These are phyloP conservation scores for Rehmannia glutinosa DNA, from an alignment of 257 asterid species.

Conservation along the genomic window DNA sequence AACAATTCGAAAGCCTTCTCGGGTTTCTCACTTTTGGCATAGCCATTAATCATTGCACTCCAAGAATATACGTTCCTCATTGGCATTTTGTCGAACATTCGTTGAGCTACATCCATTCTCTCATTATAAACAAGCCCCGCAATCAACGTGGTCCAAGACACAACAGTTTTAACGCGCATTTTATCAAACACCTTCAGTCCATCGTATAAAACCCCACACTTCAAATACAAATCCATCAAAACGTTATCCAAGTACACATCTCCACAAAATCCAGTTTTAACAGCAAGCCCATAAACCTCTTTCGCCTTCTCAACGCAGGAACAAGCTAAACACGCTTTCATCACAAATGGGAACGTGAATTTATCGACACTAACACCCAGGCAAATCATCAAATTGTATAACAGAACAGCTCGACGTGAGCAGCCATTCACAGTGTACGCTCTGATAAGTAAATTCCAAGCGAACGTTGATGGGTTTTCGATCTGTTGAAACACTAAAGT, in stretches of 20 bases:
- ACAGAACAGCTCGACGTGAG: slow-evolving; percentile 33
- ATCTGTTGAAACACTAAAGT: slow-evolving; percentile 29
- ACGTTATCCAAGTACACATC: slow-evolving; percentile 51
- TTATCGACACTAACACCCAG: slow-evolving; percentile 40
- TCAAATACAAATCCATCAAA: slow-evolving; percentile 51
- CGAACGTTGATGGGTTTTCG: slow-evolving; percentile 36
- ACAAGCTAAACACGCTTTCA: slow-evolving; percentile 48
- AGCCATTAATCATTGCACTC: slow-evolving; percentile 52
- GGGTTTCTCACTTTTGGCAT: slow-evolving; percentile 39
- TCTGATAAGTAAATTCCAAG: slow-evolving; percentile 48
- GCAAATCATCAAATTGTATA: slow-evolving; percentile 41
- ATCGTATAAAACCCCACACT: slow-evolving; percentile 42
- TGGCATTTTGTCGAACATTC: slow-evolving; percentile 45
- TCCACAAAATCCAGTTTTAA: slow-evolving; percentile 38
- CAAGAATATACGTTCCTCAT: slow-evolving; percentile 43
- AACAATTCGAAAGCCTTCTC: slow-evolving; percentile 44
- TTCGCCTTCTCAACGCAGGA: slow-evolving; percentile 40
- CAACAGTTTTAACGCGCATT: slow-evolving; percentile 49
- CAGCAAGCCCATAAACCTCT: slow-evolving; percentile 53
- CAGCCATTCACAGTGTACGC: slow-evolving; percentile 28
- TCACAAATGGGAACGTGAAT: slow-evolving; percentile 54
- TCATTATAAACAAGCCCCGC: slow-evolving; percentile 33
- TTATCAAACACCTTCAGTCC: slow-evolving; percentile 48
- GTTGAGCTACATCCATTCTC: slow-evolving; percentile 34
- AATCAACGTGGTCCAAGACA: slow-evolving; percentile 53